Evolutionary conservation across 2,329 filamentous ascomycete genomes (phyloP), one percentile per base, ranked within the genome.

Genomic region (Zymoseptoria tritici): DNA sequence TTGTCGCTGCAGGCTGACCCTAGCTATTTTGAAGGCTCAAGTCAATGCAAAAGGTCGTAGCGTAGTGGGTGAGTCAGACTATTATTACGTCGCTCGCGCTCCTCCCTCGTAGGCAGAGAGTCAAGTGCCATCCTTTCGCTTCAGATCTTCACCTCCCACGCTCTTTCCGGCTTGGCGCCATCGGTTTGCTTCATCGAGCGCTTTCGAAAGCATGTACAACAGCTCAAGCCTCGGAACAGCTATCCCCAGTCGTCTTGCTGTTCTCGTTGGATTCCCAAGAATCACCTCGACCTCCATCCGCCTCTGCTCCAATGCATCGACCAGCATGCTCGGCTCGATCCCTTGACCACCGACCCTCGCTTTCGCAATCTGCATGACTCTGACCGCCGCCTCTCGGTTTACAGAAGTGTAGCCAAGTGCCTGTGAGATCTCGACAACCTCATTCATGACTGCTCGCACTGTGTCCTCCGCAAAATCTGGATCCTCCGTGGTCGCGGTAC

Each of bases 281-380:
- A 82, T 81, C 0, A 79, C 79, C 60, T 81, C 80, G 2, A 80
- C 76, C 64, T 81, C 80, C 69, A 80, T 78, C 6, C 71, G 68
- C 22, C 78, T 70, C 1, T 71, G 72, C 19, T 68, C 63, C 36
- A 72, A 70, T 9, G 78, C 76, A 69, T 81, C 80, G 16, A 78
- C 75, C 55, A 81, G 64, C 79, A 82, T 81, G 63, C 77, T 80
- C 9, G 78, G 76, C 70, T 80, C 77, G 3, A 77, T 74, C 0
- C 78, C 79, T 4, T 68, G 69, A 4, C 70, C 68, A 1, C 70
- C 68, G 16, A 76, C 68, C 24, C 77, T 60, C 11, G 68, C 72
- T 55, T 66, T 72, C 1, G 78, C 74, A 7, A 74, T 66, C 0
- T 69, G 68, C 24, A 80, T 65, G 58, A 78, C 74, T 36, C 68